phyloP scores from a whole-genome alignment of 140 eudicot species.

The Flaveria floridana region DNA sequence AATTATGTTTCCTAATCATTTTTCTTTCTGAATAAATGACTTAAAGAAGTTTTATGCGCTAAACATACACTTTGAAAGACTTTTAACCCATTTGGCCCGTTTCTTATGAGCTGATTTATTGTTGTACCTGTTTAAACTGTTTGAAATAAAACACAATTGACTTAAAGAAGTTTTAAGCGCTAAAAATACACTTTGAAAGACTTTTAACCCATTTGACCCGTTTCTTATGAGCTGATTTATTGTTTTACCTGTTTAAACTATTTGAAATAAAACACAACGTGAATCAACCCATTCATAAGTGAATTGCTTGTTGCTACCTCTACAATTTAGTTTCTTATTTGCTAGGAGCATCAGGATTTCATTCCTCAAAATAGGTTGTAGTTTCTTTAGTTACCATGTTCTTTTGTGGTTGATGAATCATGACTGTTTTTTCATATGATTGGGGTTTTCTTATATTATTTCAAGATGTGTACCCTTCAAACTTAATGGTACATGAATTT shows the following conservation, averaged over 20 bases:
- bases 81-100: background rate
- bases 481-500: slow-evolving; percentile 3
- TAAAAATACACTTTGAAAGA: background rate
- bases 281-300: background rate
- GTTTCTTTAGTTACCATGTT: background rate
- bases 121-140: background rate
- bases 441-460: slow-evolving; percentile 1
- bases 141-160: background rate
- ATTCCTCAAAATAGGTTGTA: background rate
- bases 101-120: background rate
- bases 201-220: background rate
- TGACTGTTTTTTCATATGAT: background rate
- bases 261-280: background rate
- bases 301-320: background rate
- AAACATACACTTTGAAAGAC: background rate
- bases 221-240: background rate
- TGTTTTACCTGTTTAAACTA: background rate
- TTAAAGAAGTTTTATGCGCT: background rate
- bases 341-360: slow-evolving; percentile 15
- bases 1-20: background rate
- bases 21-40: background rate
- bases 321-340: background rate
- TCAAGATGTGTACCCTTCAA: background rate
- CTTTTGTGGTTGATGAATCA: background rate
- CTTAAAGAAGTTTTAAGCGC: background rate